Percentiles rank a stretch among this genome's conserved stretches.
These are phyloP conservation scores for Myriosclerotinia duriaeana DNA, from an alignment of 2,329 filamentous ascomycete genomes.

Conservation along the genomic window DNA sequence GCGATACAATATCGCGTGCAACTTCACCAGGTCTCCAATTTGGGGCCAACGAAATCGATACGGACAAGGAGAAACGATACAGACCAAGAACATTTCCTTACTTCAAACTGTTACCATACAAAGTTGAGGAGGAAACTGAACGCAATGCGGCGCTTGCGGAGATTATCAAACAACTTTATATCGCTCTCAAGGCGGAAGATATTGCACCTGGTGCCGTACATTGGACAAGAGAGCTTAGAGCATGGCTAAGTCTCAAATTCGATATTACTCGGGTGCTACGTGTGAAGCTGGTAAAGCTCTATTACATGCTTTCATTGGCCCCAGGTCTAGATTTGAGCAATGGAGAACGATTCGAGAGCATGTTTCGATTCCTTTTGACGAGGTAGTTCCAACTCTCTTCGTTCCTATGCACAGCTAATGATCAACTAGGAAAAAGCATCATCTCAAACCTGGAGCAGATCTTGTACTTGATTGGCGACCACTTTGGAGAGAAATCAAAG, in stretches of 20 bases:
- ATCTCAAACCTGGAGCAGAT: constrained; percentile 86
- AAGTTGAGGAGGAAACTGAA: constrained; percentile 75
- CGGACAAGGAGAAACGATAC: constrained; percentile 61
- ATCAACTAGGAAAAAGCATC: constrained; percentile 79
- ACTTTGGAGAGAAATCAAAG: constrained; percentile 88
- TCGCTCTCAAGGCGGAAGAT: constrained; percentile 86
- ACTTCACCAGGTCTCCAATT: constrained; percentile 74
- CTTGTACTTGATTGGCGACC: constrained; percentile 91
- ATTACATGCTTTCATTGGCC: constrained; percentile 89
- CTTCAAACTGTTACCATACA: constrained; percentile 84
- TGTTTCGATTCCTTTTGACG: constrained; percentile 89
- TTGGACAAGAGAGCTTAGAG: constrained; percentile 94
- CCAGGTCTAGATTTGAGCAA: constrained; percentile 81
- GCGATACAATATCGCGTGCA: constrained; percentile 76
- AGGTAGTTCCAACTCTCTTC: constrained; percentile 61
- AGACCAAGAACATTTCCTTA: constrained; percentile 92
- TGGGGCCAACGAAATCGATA: constrained; percentile 48
- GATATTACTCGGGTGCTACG: constrained; percentile 85
- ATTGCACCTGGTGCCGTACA: constrained; percentile 91
- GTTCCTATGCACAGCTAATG: constrained; percentile 9
- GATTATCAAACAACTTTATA: constrained; percentile 91
- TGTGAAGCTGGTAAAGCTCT: constrained; percentile 81
- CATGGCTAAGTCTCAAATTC: constrained; percentile 96
- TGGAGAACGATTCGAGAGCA: constrained; percentile 88
- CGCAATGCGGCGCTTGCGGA: constrained; percentile 77